Evolutionary conservation across 2,329 filamentous ascomycete genomes (phyloP).

Genomic region (Xylaria sp.): DNA sequence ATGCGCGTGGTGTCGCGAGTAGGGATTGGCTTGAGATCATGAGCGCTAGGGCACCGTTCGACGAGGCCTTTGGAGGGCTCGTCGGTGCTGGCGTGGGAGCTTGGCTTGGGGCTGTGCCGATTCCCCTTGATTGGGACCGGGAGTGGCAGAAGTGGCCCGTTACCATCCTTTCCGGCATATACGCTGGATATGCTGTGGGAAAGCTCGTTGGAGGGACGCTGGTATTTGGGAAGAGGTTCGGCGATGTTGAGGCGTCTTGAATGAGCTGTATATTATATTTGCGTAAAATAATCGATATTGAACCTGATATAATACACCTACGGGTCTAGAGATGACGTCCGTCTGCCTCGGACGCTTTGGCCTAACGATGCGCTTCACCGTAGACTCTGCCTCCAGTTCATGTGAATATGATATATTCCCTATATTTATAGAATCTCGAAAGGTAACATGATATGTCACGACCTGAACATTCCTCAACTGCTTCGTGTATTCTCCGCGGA

Average conservation of each 20-base stretch:
- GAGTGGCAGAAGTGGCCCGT: slow-evolving; percentile 99
- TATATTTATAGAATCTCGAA: neutral
- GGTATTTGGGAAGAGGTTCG: slow-evolving; percentile 59
- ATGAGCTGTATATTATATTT: neutral
- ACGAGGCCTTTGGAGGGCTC: slow-evolving; percentile 85
- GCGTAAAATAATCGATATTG: neutral
- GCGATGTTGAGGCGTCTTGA: slow-evolving; percentile 31
- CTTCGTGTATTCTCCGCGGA: neutral
- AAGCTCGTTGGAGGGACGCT: slow-evolving; percentile 68
- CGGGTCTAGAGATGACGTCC: neutral
- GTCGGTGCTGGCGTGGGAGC: slow-evolving; percentile 83
- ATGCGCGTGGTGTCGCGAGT: slow-evolving; percentile 82
- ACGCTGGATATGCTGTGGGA: slow-evolving; percentile 80
- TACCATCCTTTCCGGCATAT: slow-evolving; percentile 86
- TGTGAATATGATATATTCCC: neutral
- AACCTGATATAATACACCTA: neutral
- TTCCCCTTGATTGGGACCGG: slow-evolving; percentile 97
- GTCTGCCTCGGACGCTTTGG: too few species aligned
- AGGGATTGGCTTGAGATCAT: slow-evolving; percentile 76
- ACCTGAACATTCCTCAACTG: neutral
- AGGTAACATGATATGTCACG: neutral
- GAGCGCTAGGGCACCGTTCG: slow-evolving; percentile 75
- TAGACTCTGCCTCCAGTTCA: neutral
- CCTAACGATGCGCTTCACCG: neutral
- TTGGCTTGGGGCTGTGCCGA: slow-evolving; percentile 94